Base-by-base conservation (phyloP, 2,329 filamentous ascomycete species). In the Calonectria crousiana region DNA sequence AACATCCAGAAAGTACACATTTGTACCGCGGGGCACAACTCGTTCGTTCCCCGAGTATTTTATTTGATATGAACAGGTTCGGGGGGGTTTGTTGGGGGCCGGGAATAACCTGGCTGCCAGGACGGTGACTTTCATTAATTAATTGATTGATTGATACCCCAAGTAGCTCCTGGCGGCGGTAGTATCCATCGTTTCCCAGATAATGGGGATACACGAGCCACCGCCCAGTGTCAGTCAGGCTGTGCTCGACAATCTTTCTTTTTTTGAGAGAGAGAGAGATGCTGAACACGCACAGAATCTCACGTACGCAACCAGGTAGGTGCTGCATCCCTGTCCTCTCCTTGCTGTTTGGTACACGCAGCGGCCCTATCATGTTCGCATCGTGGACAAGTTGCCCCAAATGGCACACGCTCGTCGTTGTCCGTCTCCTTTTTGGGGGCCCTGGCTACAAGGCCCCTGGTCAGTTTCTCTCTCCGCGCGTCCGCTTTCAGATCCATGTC, bases 31-130 rank as follows among this genome's bases (percentile, higher is more conserved):
- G 56, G 20, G 38, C 56, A 52, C 64, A 47, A 47, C 32, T 60
- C 64, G 30, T n/a, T 44, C 38, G 26, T 20, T 47, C 36, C 56
- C 56, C 56, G 38, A 60, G 20, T 60, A 38, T 60, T 32, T 47
- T 23, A 65, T 65, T 58, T 68, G 47, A 62, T 53, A 68, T 68
- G 53, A 44, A 64, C 70, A 67, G 18, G 32, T 56, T 65, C 30
- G 52, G 69, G 51, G 28, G 30, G 66, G 60, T 64, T 67, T 78
- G 72, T 69, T 71, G 70, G 70, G 77, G 69, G 69, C 74, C 66
- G 67, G 38, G 56, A 77, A 41, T 64, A 71, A 75, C 72, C 71
- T 75, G 71, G 72, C 68, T 34, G 73, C 72, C 69, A 73, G 65
- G 23, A n/a, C 41, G 67, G 53, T 72, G 71, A 70, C 30, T 68